Evolutionary conservation across 768 basidiomycete species (phyloP), one percentile per base, ranked within the genome.

Genomic region (Cystofilobasidium macerans): DNA sequence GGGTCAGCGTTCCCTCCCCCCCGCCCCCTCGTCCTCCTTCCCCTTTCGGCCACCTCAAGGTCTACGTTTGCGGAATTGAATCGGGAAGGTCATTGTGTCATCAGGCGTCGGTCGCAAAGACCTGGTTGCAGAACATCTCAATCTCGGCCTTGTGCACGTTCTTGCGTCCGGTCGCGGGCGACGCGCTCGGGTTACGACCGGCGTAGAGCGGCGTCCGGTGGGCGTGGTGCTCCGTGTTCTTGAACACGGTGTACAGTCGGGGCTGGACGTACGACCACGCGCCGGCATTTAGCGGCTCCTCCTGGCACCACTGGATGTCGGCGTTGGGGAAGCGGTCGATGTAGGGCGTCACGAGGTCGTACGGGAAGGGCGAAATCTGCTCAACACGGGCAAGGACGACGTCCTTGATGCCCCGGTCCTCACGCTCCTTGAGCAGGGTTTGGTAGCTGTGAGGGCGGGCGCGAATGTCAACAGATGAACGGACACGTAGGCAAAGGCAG

Each of bases 261-360:
- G 65, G 58, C 65, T 60, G 57, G 67, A 95, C 85, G 73, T 99
- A 95, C 47, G 87, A 89, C 95, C 95, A 99, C 1, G 90, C 85
- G 70, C 95, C 95, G 72, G 91, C 92, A 81, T 99, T 99, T 71
- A 98, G 78, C 20, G 95, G 94, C 77, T 97, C 91, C 78, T 95
- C 92, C 80, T 95, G 92, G 73, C 87, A 89, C 93, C 94, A 97
- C 54, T 91, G 80, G 43, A 94, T 75, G 70, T 87, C 87, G 40
- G 94, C 91, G 75, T 98, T 94, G 72, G 94, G 90, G 80, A 95
- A 98, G 77, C 85, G 84, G 80, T 99, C 95, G 40, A 99, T 82
- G 76, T 97, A 89, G 32, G 93, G 88, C 28, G 88, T 91, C 70
- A 97, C 87, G 60, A 93, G 78, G 72, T 98, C 94, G 74, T 98